These are phyloP conservation scores for Flaveria bidentis DNA, from an alignment of 129 eudicot species.

Conservation along the genomic window DNA sequence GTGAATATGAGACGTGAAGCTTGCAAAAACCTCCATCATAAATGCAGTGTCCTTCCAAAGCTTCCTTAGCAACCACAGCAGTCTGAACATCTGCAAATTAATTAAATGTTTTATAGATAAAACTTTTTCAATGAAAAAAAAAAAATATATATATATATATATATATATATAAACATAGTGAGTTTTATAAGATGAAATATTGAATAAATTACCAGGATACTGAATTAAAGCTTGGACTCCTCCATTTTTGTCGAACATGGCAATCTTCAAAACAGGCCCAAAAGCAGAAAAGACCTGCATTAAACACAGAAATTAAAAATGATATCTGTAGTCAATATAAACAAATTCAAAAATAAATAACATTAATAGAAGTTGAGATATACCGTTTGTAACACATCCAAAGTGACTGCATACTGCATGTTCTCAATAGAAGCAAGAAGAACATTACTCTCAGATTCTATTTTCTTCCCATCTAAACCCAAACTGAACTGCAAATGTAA, in stretches of 20 bases:
- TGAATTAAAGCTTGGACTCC: constrained; percentile 95
- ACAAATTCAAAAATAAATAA: neutral
- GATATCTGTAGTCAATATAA: too few relatives aligned
- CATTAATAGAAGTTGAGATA: neutral
- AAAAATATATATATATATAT: too few relatives aligned
- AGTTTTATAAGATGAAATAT: neutral
- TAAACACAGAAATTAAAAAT: neutral
- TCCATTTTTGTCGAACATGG: constrained; percentile 97
- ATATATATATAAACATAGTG: too few relatives aligned
- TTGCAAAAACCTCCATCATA: constrained; percentile 98
- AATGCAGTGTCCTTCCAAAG: constrained; percentile 97
- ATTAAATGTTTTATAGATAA: neutral
- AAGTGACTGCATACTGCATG: constrained; percentile 94
- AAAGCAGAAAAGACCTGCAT: constrained; percentile 82
- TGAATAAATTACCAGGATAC: constrained; percentile 68
- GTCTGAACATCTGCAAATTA: too few relatives aligned
- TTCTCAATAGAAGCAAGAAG: constrained; percentile 98
- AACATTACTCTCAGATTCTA: constrained; percentile 97
- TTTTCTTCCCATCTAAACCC: constrained; percentile 86
- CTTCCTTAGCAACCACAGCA: constrained; percentile 85
- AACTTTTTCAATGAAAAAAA: neutral
- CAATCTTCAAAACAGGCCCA: constrained; percentile 92
- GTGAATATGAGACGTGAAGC: constrained; percentile 91
- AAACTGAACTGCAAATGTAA: constrained; percentile 56
- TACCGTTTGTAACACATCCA: constrained; percentile 91